phyloP scores from a whole-genome alignment of 2,329 filamentous ascomycete species.

The Magnaporthiopsis incrustans region DNA sequence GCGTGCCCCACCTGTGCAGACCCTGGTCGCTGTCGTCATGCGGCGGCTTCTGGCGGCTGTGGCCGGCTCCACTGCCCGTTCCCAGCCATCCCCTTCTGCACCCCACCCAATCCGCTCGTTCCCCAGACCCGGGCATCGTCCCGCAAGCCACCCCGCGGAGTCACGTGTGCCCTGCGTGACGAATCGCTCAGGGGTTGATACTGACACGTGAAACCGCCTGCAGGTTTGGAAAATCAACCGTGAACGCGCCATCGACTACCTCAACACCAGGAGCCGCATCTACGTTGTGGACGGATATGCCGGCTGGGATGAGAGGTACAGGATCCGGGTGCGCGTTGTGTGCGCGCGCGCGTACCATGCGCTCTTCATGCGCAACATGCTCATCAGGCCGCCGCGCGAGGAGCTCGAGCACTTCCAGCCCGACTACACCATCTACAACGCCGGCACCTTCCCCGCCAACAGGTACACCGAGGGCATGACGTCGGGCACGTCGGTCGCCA shows the following conservation, averaged over 20 bases:
- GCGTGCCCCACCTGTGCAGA: slow-evolving; percentile 2
- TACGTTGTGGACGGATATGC: slow-evolving; percentile 97
- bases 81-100: slow-evolving; percentile 7
- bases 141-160: background rate
- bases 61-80: slow-evolving; percentile 3
- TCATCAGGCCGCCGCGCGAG: slow-evolving; percentile 84
- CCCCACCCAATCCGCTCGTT: background rate
- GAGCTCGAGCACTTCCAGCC: slow-evolving; percentile 97
- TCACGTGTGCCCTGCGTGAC: background rate
- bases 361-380: slow-evolving; percentile 99
- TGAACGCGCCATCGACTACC: slow-evolving; percentile 96
- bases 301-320: slow-evolving; percentile 97
- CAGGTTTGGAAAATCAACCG: slow-evolving; percentile 99
- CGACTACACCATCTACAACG: slow-evolving; percentile 99
- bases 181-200: background rate
- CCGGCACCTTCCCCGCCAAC: slow-evolving; percentile 96
- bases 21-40: slow-evolving; percentile 12
- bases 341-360: slow-evolving; percentile 99
- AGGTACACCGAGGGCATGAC: slow-evolving; percentile 98
- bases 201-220: slow-evolving; percentile 8
- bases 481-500: slow-evolving; percentile 91
- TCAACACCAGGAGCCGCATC: slow-evolving; percentile 97
- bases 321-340: slow-evolving; percentile 94
- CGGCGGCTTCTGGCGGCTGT: slow-evolving; percentile 6
- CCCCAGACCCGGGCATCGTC: background rate